Evolutionary conservation across 176 grass and related monocot species (phyloP), one percentile per base, ranked within the genome.

Genomic region (Leersia perrieri): DNA sequence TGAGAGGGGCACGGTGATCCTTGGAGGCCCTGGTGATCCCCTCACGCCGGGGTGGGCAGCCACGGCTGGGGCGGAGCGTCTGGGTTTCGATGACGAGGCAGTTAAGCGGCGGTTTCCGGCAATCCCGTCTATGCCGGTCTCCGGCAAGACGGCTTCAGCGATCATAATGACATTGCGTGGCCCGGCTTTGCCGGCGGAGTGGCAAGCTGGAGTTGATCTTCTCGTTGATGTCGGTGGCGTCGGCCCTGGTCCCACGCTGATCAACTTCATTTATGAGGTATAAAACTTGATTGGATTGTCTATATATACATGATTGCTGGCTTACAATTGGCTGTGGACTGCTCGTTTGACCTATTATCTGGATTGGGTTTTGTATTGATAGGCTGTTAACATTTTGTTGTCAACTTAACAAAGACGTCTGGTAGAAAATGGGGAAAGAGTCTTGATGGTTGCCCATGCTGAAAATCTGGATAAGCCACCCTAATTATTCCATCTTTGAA

Each of bases 231-330:
- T 39, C 32, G 81, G 70, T 40, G 88, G 90, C 9, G 36, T 98
- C 12, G 95, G 95, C 1, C 88, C 92, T 5, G 90, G 92, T 9
- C 92, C 95, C 29, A 83, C 66, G 30, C 28, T 91, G 40, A 72
- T 98, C 81, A 98, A 98, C 88, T 93, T 98, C 74, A 94, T 92
- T 1, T 94, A 98, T 55, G 66, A 88, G 81, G 95, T 98, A 93
- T 66, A 3, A 13, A 35, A 22, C 44, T 28, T 2, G 1, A 60
- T 72, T 78, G 70, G 61, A 32, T 68, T 38, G 86, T 25, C 53
- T 58, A 25, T 58, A 20, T 58, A 58, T 58, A 20, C 25, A 58
- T 11, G 53, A 58, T 58, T 58, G 25, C 53, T 58, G 62, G 60
- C 41, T 26, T 25, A 33, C n/a, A 23, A 39, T 14, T 58, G 29